Conservation (phyloP, 192 early-diverging fungal species). For the Coemansia sp. region DNA sequence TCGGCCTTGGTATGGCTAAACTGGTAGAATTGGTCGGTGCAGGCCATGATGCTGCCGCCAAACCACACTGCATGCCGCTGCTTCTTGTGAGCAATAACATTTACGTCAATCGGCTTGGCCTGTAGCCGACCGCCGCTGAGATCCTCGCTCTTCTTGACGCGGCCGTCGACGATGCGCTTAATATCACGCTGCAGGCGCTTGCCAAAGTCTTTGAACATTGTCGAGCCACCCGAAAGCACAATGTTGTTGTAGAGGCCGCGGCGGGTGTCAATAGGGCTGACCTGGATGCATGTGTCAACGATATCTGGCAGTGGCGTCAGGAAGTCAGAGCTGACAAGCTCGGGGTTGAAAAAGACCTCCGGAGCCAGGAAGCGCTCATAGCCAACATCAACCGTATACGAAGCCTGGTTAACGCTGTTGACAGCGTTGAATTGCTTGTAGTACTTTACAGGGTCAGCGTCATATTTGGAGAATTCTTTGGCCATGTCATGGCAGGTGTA, state of each 20-base stretch:
- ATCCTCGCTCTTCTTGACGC: slow-evolving; percentile 70
- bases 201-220: slow-evolving; percentile 98
- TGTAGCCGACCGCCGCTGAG: slow-evolving; percentile 69
- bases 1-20: slow-evolving; percentile 97
- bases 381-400: slow-evolving; percentile 93
- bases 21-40: slow-evolving; percentile 81
- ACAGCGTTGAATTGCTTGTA: slow-evolving; percentile 84
- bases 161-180: slow-evolving; percentile 75
- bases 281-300: slow-evolving; percentile 94
- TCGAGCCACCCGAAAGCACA: slow-evolving; percentile 97
- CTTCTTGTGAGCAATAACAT: slow-evolving; percentile 96
- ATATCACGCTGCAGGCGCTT: slow-evolving; percentile 95
- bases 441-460: slow-evolving; percentile 84
- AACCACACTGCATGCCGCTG: slow-evolving; percentile 99
- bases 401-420: slow-evolving; percentile 77
- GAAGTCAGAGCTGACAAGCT: slow-evolving; percentile 95
- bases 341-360: slow-evolving; percentile 99
- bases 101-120: slow-evolving; percentile 88
- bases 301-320: slow-evolving; percentile 93
- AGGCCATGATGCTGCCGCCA: slow-evolving; percentile 91
- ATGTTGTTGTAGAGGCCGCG: slow-evolving; percentile 99
- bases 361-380: slow-evolving; percentile 99
- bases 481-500: slow-evolving; percentile 98
- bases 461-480: slow-evolving; percentile 93
- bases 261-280: slow-evolving; percentile 94